phyloP scores from a whole-genome alignment of 2,329 filamentous ascomycete genomes.

The Clarireedia hainanense region DNA sequence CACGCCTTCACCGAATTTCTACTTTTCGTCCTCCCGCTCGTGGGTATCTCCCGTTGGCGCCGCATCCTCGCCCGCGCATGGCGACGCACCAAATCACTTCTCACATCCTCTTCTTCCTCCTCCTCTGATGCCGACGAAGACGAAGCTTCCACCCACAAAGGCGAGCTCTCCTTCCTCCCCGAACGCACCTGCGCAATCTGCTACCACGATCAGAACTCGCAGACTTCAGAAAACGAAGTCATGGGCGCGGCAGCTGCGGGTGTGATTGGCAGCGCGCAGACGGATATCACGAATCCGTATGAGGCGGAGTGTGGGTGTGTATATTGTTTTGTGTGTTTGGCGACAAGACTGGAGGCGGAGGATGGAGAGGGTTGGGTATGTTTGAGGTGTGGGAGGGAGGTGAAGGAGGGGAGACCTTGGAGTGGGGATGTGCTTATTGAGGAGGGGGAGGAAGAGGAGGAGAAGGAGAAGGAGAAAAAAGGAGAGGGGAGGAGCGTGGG shows the following conservation, averaged over 20 bases:
- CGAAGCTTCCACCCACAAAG: conserved; percentile 51
- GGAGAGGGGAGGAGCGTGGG: too few relatives aligned
- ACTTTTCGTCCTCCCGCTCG: conserved; percentile 93
- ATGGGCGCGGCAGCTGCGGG: conserved; percentile 61
- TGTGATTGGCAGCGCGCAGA: conserved; percentile 79
- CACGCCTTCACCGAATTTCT: conserved; percentile 99
- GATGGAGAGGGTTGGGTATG: conserved; percentile 94
- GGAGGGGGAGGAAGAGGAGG: conserved; percentile 22
- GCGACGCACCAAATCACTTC: conserved; percentile 61
- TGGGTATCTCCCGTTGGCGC: conserved; percentile 88
- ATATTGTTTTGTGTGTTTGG: conserved; percentile 95
- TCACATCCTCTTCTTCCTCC: conserved; percentile 6
- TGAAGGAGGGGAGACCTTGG: conserved; percentile 87
- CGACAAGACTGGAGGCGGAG: conserved; percentile 79
- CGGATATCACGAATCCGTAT: conserved; percentile 94
- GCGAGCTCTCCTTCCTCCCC: conserved; percentile 78
- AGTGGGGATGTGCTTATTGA: conserved; percentile 74
- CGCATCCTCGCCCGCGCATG: conserved; percentile 83
- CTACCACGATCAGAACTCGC: conserved; percentile 83
- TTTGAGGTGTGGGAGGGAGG: conserved; percentile 74
- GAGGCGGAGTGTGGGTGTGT: conserved; percentile 84
- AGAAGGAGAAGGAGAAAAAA: neutral
- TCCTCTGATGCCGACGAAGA: conserved; percentile 17
- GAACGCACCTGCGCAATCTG: conserved; percentile 95
- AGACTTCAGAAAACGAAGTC: conserved; percentile 65